Base-by-base conservation (phyloP, 192 early-diverging fungal genomes). In the Gryganskiella cystojenkinii region DNA sequence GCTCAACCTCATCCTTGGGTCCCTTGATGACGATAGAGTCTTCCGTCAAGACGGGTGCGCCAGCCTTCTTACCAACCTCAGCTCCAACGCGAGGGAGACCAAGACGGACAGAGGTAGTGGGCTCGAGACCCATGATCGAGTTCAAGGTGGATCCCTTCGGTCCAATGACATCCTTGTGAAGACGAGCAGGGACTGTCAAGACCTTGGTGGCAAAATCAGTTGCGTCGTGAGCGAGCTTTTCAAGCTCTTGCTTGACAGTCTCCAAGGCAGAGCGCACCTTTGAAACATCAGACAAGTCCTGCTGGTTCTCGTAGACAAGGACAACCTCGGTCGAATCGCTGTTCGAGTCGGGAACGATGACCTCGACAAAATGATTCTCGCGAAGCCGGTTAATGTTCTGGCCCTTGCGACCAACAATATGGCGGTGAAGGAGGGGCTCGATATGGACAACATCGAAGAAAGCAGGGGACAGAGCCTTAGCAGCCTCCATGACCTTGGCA, bases 121-220 rank as follows among this genome's bases (percentile, higher is more conserved):
- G 82, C 27, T 89, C 86, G 59, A 84, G 83, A 4, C 87, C 82
- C 40, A 94, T 80, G 47, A 98, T 86, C 22, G 88, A 87, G 59
- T 91, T 92, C 64, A 96, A 82, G 17, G 89, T 91, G 10, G 88
- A 82, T 4, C 94, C 90, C 61, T 87, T 88, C 58, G 89, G 67
- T 2, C 95, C 95, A 85, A 91, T 91, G 53, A 99, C 83, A 19
- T 83, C 67, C 5, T 86, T 84, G 81, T 99, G 98, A 68, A 90
- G 92, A 70, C 87, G 87, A 34, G 84, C 70, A 46, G 94, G 93
- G 13, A 98, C 85, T 2, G 64, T 70, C 27, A 94, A 68, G 2
- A 79, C 70, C 33, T 82, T 80, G 30, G 88, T 89, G 7, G 84
- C 79, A 57, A 92, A 89, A 47, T 96, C 92, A 10, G 91, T 87